phyloP scores from a whole-genome alignment of 1,139 yeast species.

The Candida sp. region DNA sequence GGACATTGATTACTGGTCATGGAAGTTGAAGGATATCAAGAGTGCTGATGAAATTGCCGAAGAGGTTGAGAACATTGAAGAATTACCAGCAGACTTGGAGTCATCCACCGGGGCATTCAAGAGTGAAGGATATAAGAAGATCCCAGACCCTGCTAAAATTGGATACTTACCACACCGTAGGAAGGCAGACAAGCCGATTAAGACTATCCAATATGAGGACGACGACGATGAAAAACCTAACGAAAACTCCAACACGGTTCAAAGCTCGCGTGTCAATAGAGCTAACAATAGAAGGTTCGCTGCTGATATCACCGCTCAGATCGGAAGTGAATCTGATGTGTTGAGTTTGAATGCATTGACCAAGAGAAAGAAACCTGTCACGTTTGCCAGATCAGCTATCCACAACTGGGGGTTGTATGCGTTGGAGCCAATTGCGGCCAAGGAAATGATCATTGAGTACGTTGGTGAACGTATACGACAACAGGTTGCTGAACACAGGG shows the following conservation, averaged over 20 bases:
- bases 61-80: constrained; percentile 30
- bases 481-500: constrained; percentile 94
- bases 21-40: constrained; percentile 54
- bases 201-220: constrained; percentile 61
- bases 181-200: constrained; percentile 55
- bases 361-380: constrained; percentile 91
- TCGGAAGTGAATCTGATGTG: constrained; percentile 84
- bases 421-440: constrained; percentile 89
- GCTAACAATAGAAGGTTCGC: constrained; percentile 91
- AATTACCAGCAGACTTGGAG: constrained; percentile 40
- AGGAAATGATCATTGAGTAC: constrained; percentile 97
- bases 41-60: constrained; percentile 27
- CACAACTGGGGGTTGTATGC: constrained; percentile 99
- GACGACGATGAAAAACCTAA: constrained; percentile 45
- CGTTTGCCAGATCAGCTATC: constrained; percentile 95
- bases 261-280: constrained; percentile 84
- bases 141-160: constrained; percentile 72
- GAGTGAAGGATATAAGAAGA: constrained; percentile 76
- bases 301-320: constrained; percentile 86
- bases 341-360: constrained; percentile 78
- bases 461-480: constrained; percentile 98
- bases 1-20: constrained; percentile 66
- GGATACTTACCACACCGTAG: constrained; percentile 82
- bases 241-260: constrained; percentile 31
- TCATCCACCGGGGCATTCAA: constrained; percentile 66